phyloP scores from a whole-genome alignment of 2,329 filamentous ascomycete genomes.

The Aphanocladium album region DNA sequence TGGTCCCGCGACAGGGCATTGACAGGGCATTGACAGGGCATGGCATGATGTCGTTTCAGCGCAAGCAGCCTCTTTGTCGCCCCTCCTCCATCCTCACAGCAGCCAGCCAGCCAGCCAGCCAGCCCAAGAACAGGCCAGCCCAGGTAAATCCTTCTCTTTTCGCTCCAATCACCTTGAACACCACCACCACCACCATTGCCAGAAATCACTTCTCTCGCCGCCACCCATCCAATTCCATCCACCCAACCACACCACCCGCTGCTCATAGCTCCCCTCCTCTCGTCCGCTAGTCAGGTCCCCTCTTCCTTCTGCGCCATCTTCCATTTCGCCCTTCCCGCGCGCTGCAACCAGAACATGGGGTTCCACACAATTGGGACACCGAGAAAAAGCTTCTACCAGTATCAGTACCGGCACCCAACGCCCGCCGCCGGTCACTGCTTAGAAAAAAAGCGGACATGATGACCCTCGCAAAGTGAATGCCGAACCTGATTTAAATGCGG shows the following conservation, averaged over 20 bases:
- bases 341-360: not conserved
- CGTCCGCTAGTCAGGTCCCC: slow-evolving; percentile 6
- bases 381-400: not conserved
- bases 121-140: not conserved
- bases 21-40: too few species aligned
- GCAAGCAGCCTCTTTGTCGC: not conserved
- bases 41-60: not conserved
- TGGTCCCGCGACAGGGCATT: too few species aligned
- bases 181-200: not conserved
- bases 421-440: not conserved
- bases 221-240: not conserved
- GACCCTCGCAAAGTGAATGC: slow-evolving; percentile 2
- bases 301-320: not conserved
- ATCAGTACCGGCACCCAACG: not conserved
- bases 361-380: slow-evolving; percentile 7
- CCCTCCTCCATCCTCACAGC: not conserved
- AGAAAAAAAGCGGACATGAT: slow-evolving; percentile 5
- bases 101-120: too few species aligned
- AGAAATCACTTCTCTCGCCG: not conserved
- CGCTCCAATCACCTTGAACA: not conserved
- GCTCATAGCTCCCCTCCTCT: not conserved
- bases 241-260: not conserved
- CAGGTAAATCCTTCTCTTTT: not conserved
- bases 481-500: slow-evolving; percentile 7
- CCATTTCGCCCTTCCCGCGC: not conserved